Base-by-base conservation (phyloP, 306 rosid species). In the Cicer yamashitae region DNA sequence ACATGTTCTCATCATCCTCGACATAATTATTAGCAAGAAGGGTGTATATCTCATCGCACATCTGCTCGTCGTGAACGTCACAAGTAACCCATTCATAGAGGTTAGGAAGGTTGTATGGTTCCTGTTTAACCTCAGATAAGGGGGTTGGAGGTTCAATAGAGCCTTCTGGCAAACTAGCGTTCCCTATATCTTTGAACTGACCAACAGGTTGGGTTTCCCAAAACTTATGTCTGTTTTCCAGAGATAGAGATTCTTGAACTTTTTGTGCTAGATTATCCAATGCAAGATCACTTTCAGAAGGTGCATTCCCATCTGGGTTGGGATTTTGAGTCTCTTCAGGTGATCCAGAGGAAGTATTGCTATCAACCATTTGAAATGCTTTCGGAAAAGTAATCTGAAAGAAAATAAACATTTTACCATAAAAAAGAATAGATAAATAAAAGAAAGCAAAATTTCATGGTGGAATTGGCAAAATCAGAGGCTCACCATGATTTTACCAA, bases 131-230 rank as follows among this genome's bases (percentile, higher is more conserved):
- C 78, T 91, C 98, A 37, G 93, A 87, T 60, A 88, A 78, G 3
- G 93, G 91, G 3, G 90, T 88, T 6, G 97, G 88, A 70, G 87
- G 73, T 77, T 94, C 96, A 72, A 94, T 91, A 2, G 94, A 87
- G 9, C 98, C 98, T 70, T 94, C 97, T 0, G 89, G 86, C 82
- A 94, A 85, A 81, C 88, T 78, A 15, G 88, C 39, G 77, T 91
- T 84, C 39, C 91, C 97, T 7, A 84, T 17, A 63, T 94, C 98
- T 87, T 87, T 94, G 74, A 89, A 94, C 77, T 94, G 98, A 73
- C 98, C 97, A 44, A 94, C 98, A 6, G 98, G 98, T 75, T 94
- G 98, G 54, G 96, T 91, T 82, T 94, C 98, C 98, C 98, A 94
- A 77, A 94, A 94, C 60, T 85, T 82, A 77, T 94, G 98, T 22